phyloP scores from a whole-genome alignment of 768 basidiomycete genomes.

The Candolleomyces eurysporus region DNA sequence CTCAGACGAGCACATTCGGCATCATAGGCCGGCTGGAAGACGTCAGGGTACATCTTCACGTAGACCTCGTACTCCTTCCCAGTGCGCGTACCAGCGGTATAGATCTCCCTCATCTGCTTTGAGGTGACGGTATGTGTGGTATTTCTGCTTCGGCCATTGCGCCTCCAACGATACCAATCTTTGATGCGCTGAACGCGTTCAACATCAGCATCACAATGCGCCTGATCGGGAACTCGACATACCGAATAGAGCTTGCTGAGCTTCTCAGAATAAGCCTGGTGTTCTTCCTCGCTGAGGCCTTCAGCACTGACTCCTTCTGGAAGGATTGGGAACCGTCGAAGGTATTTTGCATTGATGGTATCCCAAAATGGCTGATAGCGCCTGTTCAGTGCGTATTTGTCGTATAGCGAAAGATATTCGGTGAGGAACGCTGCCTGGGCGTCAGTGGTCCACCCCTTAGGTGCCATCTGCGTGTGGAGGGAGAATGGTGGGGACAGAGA shows the following conservation, averaged over 20 bases:
- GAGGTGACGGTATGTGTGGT: neutral
- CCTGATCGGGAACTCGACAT: neutral
- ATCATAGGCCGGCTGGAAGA: neutral
- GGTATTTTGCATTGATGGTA: neutral
- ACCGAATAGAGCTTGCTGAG: neutral
- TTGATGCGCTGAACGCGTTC: neutral
- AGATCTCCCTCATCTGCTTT: neutral
- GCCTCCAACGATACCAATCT: neutral
- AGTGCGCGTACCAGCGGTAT: neutral
- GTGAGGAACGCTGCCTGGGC: neutral
- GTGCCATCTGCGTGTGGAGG: neutral
- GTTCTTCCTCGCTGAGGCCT: neutral
- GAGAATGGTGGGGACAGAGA: too few species aligned
- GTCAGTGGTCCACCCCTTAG: neutral
- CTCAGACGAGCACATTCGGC: neutral
- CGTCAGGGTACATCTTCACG: neutral
- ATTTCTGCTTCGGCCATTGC: neutral
- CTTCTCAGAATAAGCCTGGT: neutral
- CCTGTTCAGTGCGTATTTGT: neutral
- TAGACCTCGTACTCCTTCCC: neutral
- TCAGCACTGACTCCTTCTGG: neutral
- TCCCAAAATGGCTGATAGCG: neutral
- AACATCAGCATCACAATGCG: neutral
- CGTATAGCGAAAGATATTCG: neutral
- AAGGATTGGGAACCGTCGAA: neutral